Percentiles rank a stretch among this genome's conserved stretches.
phyloP scores from a whole-genome alignment of 345 rosid species.

The Boechera stricta region DNA sequence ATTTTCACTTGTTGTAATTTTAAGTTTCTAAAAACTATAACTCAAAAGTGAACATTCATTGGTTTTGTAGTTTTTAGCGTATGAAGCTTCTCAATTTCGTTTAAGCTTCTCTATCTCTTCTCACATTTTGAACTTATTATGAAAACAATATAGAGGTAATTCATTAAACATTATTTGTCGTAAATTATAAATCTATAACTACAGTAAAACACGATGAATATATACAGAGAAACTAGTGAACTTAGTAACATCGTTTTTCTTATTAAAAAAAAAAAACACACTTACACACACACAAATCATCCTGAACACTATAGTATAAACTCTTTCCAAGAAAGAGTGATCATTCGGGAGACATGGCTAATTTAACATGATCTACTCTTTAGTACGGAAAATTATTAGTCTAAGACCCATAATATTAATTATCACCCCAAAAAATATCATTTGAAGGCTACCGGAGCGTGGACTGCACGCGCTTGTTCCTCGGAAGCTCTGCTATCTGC shows the following conservation, averaged over 20 bases:
- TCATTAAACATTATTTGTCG: background rate
- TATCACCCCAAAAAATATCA: background rate
- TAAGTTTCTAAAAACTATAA: too few species aligned
- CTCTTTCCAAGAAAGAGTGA: background rate
- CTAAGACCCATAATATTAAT: too few species aligned
- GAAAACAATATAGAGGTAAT: background rate
- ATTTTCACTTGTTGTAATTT: too few species aligned
- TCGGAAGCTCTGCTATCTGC: conserved; percentile 4
- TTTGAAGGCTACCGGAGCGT: conserved; percentile 28
- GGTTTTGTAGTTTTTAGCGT: background rate
- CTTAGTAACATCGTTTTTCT: background rate
- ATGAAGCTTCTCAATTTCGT: background rate
- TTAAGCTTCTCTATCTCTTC: background rate
- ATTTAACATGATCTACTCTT: background rate
- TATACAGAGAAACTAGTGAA: background rate
- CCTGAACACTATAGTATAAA: background rate
- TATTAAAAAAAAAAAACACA: too few species aligned
- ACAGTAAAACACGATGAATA: background rate
- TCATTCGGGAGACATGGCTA: background rate
- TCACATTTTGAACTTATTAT: background rate
- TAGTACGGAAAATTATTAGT: background rate
- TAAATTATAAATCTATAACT: background rate
- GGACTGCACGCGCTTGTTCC: conserved; percentile 14
- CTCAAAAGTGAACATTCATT: too few species aligned
- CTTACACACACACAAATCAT: background rate